phyloP scores from a whole-genome alignment of 2,329 filamentous ascomycete genomes.

The Coniochaeta sp. region DNA sequence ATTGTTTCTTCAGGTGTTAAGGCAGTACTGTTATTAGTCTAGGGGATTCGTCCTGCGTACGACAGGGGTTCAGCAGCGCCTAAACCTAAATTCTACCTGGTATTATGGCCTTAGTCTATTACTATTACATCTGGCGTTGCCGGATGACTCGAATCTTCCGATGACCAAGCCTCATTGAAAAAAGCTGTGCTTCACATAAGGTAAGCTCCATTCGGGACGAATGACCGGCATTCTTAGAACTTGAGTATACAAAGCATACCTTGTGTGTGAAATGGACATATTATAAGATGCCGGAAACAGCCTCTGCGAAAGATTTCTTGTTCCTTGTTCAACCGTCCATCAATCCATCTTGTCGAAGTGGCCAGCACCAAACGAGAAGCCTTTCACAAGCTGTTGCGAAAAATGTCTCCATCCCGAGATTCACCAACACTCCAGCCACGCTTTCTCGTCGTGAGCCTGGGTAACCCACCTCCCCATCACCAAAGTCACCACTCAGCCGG shows the following conservation, averaged over 20 bases:
- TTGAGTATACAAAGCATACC: neutral
- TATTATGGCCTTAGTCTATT: no score
- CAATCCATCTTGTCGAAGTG: neutral
- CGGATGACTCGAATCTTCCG: neutral
- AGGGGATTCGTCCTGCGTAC: neutral
- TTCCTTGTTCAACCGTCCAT: neutral
- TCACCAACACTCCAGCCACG: slow-evolving; percentile 24
- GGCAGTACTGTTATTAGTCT: no score
- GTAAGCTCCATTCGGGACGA: neutral
- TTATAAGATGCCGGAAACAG: neutral
- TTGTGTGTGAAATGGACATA: neutral
- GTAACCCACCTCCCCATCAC: slow-evolving; percentile 70
- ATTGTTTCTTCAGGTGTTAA: no score
- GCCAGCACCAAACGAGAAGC: neutral
- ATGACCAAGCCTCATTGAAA: neutral
- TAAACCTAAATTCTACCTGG: neutral
- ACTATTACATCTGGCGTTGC: no score
- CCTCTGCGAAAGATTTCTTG: neutral
- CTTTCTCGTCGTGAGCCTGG: slow-evolving; percentile 78
- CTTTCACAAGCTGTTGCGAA: neutral
- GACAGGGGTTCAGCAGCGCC: neutral
- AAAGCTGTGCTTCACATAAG: neutral
- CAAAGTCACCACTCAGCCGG: slow-evolving; percentile 82
- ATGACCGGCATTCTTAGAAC: neutral
- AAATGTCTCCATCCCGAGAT: neutral